These are phyloP conservation scores for Alloascoidea hylecoeti DNA, from an alignment of 805 yeast species.

Conservation along the genomic window DNA sequence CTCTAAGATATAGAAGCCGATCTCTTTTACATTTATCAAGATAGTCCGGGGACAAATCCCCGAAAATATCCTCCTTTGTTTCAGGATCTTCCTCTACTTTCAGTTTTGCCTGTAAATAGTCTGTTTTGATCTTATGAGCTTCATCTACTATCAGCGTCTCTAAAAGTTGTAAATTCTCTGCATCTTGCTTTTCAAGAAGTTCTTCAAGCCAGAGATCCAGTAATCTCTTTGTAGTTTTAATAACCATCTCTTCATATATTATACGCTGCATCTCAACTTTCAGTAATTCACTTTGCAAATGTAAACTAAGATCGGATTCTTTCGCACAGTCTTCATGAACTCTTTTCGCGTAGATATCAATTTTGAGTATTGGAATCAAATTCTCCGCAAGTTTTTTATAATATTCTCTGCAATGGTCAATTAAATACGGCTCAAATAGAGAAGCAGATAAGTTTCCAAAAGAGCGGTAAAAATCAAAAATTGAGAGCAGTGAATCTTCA, in stretches of 20 bases:
- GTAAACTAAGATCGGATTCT: conserved; percentile 3
- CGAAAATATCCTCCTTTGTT: conserved; percentile 9
- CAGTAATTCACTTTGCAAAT: too few species aligned
- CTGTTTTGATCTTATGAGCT: too few species aligned
- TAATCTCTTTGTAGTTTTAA: background rate
- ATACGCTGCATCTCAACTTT: background rate
- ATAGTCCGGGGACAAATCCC: conserved; percentile 5
- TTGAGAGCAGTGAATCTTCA: background rate
- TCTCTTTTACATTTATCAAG: conserved; percentile 3
- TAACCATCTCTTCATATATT: background rate
- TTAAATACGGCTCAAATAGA: background rate
- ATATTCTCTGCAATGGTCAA: background rate
- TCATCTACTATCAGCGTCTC: too few species aligned
- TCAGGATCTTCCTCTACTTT: too few species aligned
- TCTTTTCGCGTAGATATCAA: conserved; percentile 5
- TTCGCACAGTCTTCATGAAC: conserved; percentile 3
- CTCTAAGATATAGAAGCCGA: too few species aligned
- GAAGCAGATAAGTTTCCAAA: background rate
- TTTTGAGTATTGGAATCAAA: too few species aligned
- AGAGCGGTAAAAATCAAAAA: background rate
- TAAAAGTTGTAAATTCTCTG: too few species aligned
- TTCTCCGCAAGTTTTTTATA: too few species aligned
- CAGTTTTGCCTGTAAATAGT: background rate
- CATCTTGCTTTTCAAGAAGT: background rate
- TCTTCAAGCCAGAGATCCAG: background rate